phyloP scores from a whole-genome alignment of 768 basidiomycete species.

The Termitomyces sp. region DNA sequence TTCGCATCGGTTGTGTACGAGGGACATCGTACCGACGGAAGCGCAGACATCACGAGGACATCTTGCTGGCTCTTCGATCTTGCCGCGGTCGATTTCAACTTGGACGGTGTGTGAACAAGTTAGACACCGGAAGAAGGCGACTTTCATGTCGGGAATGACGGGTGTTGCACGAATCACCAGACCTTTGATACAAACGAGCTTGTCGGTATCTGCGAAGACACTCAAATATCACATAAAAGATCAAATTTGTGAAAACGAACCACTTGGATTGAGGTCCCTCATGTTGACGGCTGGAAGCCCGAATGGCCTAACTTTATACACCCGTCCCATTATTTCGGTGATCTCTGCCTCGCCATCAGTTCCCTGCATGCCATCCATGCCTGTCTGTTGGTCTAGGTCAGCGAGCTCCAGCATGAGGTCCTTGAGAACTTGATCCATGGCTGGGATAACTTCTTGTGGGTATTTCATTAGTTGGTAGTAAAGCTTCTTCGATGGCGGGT shows the following conservation, averaged over 20 bases:
- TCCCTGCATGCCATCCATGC: slow-evolving; percentile 71
- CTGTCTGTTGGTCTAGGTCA: slow-evolving; percentile 70
- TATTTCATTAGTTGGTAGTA: slow-evolving; percentile 84
- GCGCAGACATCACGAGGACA: slow-evolving; percentile 94
- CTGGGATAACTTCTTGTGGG: slow-evolving; percentile 95
- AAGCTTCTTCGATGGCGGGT: slow-evolving; percentile 79
- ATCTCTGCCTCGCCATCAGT: slow-evolving; percentile 78
- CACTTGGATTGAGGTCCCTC: slow-evolving; percentile 91
- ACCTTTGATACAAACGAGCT: slow-evolving; percentile 92
- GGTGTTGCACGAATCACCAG: slow-evolving; percentile 96
- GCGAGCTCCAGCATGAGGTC: slow-evolving; percentile 88
- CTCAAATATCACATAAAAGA: neutral
- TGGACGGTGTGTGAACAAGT: slow-evolving; percentile 96
- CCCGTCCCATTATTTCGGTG: slow-evolving; percentile 77
- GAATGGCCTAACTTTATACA: slow-evolving; percentile 93
- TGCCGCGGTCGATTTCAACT: slow-evolving; percentile 96
- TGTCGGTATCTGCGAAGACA: slow-evolving; percentile 79
- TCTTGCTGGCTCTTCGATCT: slow-evolving; percentile 86
- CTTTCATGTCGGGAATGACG: slow-evolving; percentile 98
- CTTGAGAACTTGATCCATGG: slow-evolving; percentile 94
- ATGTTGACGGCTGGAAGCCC: slow-evolving; percentile 84
- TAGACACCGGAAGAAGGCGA: slow-evolving; percentile 96
- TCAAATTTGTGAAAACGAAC: slow-evolving; percentile 33
- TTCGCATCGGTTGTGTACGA: slow-evolving; percentile 95
- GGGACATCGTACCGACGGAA: slow-evolving; percentile 82